phyloP scores from a whole-genome alignment of 208 protist species.

The Crithidia brevicula region DNA sequence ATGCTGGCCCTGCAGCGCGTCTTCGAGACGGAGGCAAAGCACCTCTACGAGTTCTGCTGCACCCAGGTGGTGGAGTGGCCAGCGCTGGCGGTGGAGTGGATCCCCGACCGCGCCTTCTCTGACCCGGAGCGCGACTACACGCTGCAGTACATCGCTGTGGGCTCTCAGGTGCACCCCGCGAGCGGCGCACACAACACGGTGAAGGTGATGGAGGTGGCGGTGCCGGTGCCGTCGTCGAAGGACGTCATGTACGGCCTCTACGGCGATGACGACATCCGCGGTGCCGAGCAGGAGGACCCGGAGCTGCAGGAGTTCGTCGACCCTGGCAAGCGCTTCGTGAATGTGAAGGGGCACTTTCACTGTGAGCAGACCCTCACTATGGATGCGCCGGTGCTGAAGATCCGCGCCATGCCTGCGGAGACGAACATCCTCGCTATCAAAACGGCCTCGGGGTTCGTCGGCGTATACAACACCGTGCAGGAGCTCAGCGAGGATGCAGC shows the following conservation, averaged over 20 bases:
- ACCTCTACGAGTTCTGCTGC: constrained; percentile 57
- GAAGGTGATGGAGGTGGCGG: constrained; percentile 59
- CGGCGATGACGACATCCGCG: constrained; percentile 41
- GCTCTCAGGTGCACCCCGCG: constrained; percentile 43
- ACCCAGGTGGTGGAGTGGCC: constrained; percentile 65
- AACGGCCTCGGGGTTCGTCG: constrained; percentile 45
- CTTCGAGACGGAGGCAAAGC: constrained; percentile 38
- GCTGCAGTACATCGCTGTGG: constrained; percentile 58
- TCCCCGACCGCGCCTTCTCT: constrained; percentile 43
- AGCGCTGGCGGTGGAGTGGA: constrained; percentile 63
- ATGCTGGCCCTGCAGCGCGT: constrained; percentile 49
- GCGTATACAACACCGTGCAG: constrained; percentile 51
- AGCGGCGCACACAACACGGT: constrained; percentile 39
- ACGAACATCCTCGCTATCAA: constrained; percentile 63
- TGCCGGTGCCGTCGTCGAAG: constrained; percentile 27
- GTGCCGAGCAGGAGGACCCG: constrained; percentile 15
- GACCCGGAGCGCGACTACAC: constrained; percentile 63
- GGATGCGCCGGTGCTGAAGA: constrained; percentile 56
- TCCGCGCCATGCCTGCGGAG: constrained; percentile 48
- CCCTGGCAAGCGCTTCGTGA: constrained; percentile 46
- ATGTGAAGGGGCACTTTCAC: constrained; percentile 56
- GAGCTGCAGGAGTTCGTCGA: constrained; percentile 33
- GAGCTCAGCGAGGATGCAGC: constrained; percentile 21
- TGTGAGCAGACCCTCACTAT: constrained; percentile 43
- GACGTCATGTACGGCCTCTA: constrained; percentile 51